Percentiles rank a stretch among this genome's conserved stretches.
These are phyloP conservation scores for Carnegiea gigantea DNA, from an alignment of 179 eudicot species.

Conservation along the genomic window DNA sequence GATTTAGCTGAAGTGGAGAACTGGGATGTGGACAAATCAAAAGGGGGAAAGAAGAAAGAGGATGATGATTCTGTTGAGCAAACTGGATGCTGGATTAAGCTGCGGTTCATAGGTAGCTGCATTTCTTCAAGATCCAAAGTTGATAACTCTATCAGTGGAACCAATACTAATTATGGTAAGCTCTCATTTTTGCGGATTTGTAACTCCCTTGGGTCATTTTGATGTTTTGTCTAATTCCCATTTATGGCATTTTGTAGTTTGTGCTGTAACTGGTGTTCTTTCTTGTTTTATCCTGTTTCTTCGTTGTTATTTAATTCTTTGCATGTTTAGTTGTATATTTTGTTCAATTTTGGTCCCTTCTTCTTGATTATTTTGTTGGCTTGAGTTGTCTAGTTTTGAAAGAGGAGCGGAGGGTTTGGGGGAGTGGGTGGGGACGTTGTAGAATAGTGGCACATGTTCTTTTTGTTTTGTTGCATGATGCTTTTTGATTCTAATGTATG, in stretches of 20 bases:
- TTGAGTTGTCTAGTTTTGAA: neutral
- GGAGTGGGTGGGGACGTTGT: no score
- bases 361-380: neutral
- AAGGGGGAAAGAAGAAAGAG: conserved; percentile 39
- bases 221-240: conserved; percentile 15
- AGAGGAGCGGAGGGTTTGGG: neutral
- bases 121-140: conserved; percentile 67
- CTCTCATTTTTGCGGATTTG: conserved; percentile 12
- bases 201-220: neutral
- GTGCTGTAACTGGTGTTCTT: conserved; percentile 2
- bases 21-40: conserved; percentile 54
- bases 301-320: conserved; percentile 10
- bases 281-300: conserved; percentile 16
- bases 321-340: conserved; percentile 8
- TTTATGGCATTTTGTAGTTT: conserved; percentile 17
- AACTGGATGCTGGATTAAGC: conserved; percentile 60
- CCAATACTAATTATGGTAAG: conserved; percentile 50
- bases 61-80: conserved; percentile 39
- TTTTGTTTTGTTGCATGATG: no score
- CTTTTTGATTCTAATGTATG: no score
- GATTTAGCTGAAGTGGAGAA: conserved; percentile 41
- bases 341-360: conserved; percentile 3
- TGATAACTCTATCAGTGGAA: conserved; percentile 54
- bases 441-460: no score
- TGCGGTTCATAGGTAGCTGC: conserved; percentile 53